Evolutionary conservation across 805 yeast genomes (phyloP), one percentile per base, ranked within the genome.

Genomic region (Saccharomycopsis fermentans): DNA sequence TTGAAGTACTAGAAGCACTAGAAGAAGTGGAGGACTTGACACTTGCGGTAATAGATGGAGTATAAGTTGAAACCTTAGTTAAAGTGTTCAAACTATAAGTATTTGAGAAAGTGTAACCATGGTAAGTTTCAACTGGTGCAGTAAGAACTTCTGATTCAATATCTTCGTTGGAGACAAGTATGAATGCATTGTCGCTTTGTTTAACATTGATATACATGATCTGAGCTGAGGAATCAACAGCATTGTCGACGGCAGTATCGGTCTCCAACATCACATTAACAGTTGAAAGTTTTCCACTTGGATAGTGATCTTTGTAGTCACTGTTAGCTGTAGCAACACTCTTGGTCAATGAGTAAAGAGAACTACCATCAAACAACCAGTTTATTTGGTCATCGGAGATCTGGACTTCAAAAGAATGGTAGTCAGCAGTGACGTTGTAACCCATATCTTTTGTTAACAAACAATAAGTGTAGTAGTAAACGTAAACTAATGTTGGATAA

Each of bases 51-150:
- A 54, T 29, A 59, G 27, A 40, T 17, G 66, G 54, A 9, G 68
- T 58, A 48, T 66, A 51, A 36, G 64, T 57, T 17, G 60, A 54
- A 12, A 65, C 56, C 17, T 66, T 39, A 39, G 54, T 58, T 16
- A 48, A 26, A 43, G 63, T 52, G 27, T 66, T 60, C 19, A 59
- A 32, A n/a, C 62, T 57, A 26, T 65, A 56, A 19, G 58, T 37
- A 11, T 61, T 54, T 17, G 61, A 47, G 14, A 63, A 37, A 17
- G 63, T 55, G 12, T 62, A 58, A 52, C 57, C 56, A 17, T 35
- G n/a, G n/a, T 19, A 43, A 11, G 50, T 43, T 43, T 2, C 17
- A 21, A 26, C 5, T n/a, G 50, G 12, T 3, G 12, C 4, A 2
- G 50, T 43, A 21, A 43, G 50, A 43, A 43, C 24, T 43, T 3